Conservation (phyloP, 352 stramenopile species). For the Phytophthora ohioensis region DNA sequence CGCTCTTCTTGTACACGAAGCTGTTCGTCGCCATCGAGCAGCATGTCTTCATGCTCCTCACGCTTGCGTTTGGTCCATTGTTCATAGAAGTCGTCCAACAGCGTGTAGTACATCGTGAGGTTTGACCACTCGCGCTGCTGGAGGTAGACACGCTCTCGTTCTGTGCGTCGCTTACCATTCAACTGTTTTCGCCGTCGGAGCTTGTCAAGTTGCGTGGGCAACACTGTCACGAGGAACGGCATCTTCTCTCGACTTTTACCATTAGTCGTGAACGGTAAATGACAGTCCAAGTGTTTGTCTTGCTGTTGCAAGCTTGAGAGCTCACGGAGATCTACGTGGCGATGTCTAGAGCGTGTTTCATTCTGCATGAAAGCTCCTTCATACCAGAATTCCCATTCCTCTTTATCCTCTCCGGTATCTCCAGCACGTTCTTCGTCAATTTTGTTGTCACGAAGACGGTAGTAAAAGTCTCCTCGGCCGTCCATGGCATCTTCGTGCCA, state of each 20-base stretch:
- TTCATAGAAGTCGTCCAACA: constrained; percentile 24
- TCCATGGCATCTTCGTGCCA: constrained; percentile 74
- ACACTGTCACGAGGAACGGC: constrained; percentile 53
- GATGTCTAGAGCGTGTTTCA: constrained; percentile 64
- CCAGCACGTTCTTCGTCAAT: neutral
- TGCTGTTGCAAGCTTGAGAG: neutral
- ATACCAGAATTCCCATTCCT: constrained; percentile 72
- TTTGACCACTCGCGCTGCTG: constrained; percentile 56
- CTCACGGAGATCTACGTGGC: constrained; percentile 54
- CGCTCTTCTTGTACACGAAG: constrained; percentile 47
- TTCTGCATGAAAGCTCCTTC: constrained; percentile 74
- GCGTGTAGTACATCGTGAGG: constrained; percentile 61
- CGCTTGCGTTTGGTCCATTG: constrained; percentile 42
- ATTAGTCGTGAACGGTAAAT: constrained; percentile 72
- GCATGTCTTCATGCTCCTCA: constrained; percentile 41
- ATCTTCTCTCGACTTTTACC: constrained; percentile 71
- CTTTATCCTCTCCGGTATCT: constrained; percentile 16
- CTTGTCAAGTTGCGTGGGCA: constrained; percentile 54
- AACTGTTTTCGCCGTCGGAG: constrained; percentile 40
- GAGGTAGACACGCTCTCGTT: constrained; percentile 56
- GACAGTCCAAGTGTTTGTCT: constrained; percentile 26
- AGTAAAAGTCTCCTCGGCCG: constrained; percentile 68
- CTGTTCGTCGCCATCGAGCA: constrained; percentile 40
- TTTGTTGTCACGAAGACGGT: constrained; percentile 24
- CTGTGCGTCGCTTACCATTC: constrained; percentile 48